Conservation (phyloP, 169 alveolate species). For the Cryptosporidium baileyi region DNA sequence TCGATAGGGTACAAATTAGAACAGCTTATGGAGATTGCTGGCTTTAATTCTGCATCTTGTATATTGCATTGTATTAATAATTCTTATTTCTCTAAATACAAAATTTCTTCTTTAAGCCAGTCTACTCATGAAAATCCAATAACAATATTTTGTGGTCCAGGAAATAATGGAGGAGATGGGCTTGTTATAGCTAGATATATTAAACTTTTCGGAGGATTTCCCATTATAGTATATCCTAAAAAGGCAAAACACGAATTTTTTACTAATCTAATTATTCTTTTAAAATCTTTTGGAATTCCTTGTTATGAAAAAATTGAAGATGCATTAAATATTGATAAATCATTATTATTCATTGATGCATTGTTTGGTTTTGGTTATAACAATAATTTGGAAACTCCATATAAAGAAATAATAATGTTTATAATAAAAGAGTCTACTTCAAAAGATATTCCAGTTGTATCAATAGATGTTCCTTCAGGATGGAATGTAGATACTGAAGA, state of each 20-base stretch:
- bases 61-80: constrained; percentile 73
- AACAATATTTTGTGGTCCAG: constrained; percentile 86
- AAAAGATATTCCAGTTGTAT: constrained; percentile 76
- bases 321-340: constrained; percentile 22
- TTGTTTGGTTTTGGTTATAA: constrained; percentile 89
- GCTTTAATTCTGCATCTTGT: constrained; percentile 84
- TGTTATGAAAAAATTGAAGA: constrained; percentile 35
- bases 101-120: constrained; percentile 64
- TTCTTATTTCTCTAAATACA: constrained; percentile 62
- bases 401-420: background rate
- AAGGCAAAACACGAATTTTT: constrained; percentile 76
- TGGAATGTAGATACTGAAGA: constrained; percentile 86
- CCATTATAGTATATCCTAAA: constrained; percentile 81
- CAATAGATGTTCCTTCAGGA: constrained; percentile 91
- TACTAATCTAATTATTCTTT: constrained; percentile 38
- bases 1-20: constrained; percentile 82
- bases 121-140: background rate
- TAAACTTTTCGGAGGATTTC: constrained; percentile 78
- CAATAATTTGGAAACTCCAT: constrained; percentile 70
- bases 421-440: constrained; percentile 76
- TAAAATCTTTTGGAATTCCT: constrained; percentile 39
- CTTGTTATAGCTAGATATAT: constrained; percentile 87
- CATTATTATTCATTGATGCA: constrained; percentile 78
- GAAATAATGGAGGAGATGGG: constrained; percentile 92
- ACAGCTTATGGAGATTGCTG: constrained; percentile 89